phyloP scores from a whole-genome alignment of 1,284 basidiomycete genomes.

The Grifola frondosa region DNA sequence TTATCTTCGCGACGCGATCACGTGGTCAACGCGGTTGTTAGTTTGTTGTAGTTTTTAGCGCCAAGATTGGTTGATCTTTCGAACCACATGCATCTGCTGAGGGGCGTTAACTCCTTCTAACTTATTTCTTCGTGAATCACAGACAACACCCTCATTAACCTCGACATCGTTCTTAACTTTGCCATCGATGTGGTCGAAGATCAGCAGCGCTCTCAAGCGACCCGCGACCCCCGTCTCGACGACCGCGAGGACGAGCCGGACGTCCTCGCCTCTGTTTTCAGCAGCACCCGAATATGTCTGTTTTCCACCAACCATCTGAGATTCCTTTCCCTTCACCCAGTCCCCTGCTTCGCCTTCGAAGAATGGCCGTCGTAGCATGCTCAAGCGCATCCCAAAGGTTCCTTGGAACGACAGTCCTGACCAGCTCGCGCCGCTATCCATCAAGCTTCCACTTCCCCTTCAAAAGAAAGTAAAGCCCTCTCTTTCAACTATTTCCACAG shows the following conservation, averaged over 20 bases:
- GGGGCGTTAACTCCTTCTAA: no score
- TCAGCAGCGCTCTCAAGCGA: slow-evolving; percentile 54
- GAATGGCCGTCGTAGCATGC: slow-evolving; percentile 33
- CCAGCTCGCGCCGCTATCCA: slow-evolving; percentile 30
- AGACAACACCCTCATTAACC: no score
- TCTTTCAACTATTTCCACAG: slow-evolving; percentile 40
- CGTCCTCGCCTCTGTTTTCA: slow-evolving; percentile 50
- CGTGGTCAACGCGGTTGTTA: no score
- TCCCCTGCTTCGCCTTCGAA: slow-evolving; percentile 47
- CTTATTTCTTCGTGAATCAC: no score
- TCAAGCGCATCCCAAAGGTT: slow-evolving; percentile 37
- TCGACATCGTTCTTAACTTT: no score
- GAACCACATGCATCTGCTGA: no score
- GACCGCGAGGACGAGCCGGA: slow-evolving; percentile 40
- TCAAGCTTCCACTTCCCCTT: slow-evolving; percentile 38
- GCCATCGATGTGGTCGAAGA: slow-evolving; percentile 68
- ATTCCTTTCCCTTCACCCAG: slow-evolving; percentile 38
- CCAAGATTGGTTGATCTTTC: no score
- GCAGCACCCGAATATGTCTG: slow-evolving; percentile 58
- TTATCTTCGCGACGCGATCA: no score
- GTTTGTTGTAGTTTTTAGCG: no score
- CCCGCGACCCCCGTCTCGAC: slow-evolving; percentile 23
- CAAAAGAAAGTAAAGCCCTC: slow-evolving; percentile 59
- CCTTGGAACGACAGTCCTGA: slow-evolving; percentile 23
- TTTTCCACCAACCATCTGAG: slow-evolving; percentile 46